Base-by-base conservation (phyloP, 2,329 filamentous ascomycete genomes). In the Basipetospora sp. region DNA sequence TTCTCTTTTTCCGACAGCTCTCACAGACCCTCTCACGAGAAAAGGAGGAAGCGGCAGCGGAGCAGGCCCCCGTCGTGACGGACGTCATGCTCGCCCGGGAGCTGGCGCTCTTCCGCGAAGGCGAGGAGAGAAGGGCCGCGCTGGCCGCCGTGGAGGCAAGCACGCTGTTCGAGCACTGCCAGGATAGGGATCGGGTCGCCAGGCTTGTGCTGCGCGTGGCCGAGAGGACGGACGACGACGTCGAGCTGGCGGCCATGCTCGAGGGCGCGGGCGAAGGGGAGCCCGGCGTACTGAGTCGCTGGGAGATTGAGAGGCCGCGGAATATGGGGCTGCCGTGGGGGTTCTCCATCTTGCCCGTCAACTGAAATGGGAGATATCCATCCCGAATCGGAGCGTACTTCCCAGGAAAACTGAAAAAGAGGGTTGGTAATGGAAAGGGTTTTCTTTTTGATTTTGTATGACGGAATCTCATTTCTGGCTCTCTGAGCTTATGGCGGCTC, bases 311-410 rank as follows among this genome's bases (percentile, higher is more conserved):
- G 25, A 40, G 31, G 32, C 50, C 52, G 32, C 49, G 53, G 41
- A 55, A 56, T 27, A 58, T 58, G 47, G 57, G 57, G 1, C 31
- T 56, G 40, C 56, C 55, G 1, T 53, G 55, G 47, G 56, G 56
- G 1, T 57, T 60, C 39, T 53, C 49, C 9, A 57, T 60, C 38
- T 52, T 60, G 50, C 47, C 52, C 1, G 20, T 60, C 35, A 59
- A 59, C 44, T 59, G 38, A 16, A 14, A 25, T 6, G 6, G 22
- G 11, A n/a, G n/a, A n/a, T n/a, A n/a, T n/a, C n/a, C n/a, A n/a
- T n/a, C n/a, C n/a, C n/a, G n/a, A n/a, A n/a, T n/a, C n/a, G n/a
- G n/a, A n/a, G n/a, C n/a, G n/a, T n/a, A n/a, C n/a, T n/a, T n/a
- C n/a, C n/a, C n/a, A n/a, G 31, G 13, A 18, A n/a, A n/a, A 13